Base-by-base conservation (phyloP, 1,139 yeast species). In the Blastobotrys proliferans region DNA sequence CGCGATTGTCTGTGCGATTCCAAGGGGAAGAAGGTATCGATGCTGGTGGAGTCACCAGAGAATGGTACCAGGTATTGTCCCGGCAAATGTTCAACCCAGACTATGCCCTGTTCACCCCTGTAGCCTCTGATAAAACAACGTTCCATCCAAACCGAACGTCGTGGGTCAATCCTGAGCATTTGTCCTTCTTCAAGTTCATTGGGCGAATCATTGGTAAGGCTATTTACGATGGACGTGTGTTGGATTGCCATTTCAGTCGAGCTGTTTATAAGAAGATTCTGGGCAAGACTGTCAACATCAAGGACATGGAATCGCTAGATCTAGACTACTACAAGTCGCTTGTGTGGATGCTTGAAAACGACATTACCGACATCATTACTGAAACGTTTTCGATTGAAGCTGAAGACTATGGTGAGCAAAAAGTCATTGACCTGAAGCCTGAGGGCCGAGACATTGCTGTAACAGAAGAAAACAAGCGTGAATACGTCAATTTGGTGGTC, bases 1-100 rank as follows among this genome's bases (percentile, higher is more conserved):
- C 92, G 3, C 81, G 83, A 51, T 69, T 92, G 53, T 92, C 84
- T 44, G 80, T 94, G 35, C 76, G 75, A 25, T 94, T 94, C 68
- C 83, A 81, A 54, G 96, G 95, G 3, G 99, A 94, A 62, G 84
- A 85, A 46, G 99, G 98, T 53, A 86, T 92, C 40, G 99, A 94
- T 71, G 98, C 97, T 2, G 99, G 99, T 54, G 99, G 99, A 41
- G 83, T 94, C 18, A 87, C 97, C 0, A 73, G 98, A 57, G 99
- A 94, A 63, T 94, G 98, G 98, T 90, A 83, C 58, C 97, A 88
- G 61, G 95, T 90, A 8, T 67, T 94, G 45, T 83, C 97, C 0
- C 73, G 97, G 49, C 97, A 92, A 63, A 90, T 94, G 86, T 88
- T 92, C 66, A 90, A 92, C 60, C 95, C 98, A 0, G 96, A 88